These are phyloP conservation scores for Microcera coccophila DNA, from an alignment of 2,329 filamentous ascomycete genomes.

Conservation along the genomic window DNA sequence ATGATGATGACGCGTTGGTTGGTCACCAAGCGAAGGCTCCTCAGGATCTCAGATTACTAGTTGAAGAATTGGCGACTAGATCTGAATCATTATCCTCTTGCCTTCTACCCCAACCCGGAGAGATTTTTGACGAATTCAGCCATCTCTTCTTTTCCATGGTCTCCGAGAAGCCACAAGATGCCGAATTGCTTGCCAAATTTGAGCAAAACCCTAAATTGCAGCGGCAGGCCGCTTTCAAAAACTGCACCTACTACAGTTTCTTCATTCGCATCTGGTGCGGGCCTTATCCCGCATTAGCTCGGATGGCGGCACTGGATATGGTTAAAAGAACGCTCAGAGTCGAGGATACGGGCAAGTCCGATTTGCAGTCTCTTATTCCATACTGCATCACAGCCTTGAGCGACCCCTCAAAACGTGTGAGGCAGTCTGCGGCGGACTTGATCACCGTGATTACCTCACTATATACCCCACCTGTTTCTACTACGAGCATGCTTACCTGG, in stretches of 20 bases:
- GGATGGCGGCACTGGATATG: conserved; percentile 65
- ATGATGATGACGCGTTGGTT: conserved; percentile 41
- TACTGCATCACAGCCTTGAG: conserved; percentile 72
- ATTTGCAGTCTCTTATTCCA: conserved; percentile 78
- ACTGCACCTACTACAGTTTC: conserved; percentile 70
- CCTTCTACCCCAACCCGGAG: conserved; percentile 46
- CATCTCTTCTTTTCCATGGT: conserved; percentile 55
- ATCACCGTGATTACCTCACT: conserved; percentile 52
- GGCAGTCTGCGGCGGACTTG: conserved; percentile 69
- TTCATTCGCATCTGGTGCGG: conserved; percentile 72
- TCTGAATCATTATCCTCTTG: conserved; percentile 47
- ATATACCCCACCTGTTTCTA: conserved; percentile 37
- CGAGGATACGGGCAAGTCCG: conserved; percentile 47
- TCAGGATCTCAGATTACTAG: conserved; percentile 37
- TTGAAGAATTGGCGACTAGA: conserved; percentile 37
- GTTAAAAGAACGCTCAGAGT: conserved; percentile 55
- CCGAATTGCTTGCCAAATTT: conserved; percentile 45
- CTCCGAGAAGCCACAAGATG: conserved; percentile 39
- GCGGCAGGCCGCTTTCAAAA: conserved; percentile 51
- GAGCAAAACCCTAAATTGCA: conserved; percentile 53
- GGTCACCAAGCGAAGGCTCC: conserved; percentile 24
- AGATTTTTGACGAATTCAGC: conserved; percentile 56
- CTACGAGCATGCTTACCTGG: conserved; percentile 51
- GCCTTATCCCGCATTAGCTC: conserved; percentile 63
- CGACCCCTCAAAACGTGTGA: conserved; percentile 72